phyloP scores from a whole-genome alignment of 345 rosid genomes.

The Dovyalis caffra region DNA sequence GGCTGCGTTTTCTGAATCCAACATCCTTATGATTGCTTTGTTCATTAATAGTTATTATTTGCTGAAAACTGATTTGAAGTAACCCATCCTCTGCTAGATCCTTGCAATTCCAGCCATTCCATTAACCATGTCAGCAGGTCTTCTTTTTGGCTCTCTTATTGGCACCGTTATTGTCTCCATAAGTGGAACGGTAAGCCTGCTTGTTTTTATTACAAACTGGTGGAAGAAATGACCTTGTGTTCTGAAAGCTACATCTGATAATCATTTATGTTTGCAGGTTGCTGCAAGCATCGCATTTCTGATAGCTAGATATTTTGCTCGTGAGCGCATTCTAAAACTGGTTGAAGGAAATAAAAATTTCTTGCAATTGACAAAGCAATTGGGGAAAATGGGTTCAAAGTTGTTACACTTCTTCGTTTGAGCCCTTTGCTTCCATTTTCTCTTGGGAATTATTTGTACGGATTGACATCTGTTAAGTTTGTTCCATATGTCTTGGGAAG shows the following conservation, averaged over 20 bases:
- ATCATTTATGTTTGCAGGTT: conserved; percentile 46
- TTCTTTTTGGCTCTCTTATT: conserved; percentile 79
- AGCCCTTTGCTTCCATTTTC: conserved; percentile 98
- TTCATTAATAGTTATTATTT: neutral
- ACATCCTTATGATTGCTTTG: neutral
- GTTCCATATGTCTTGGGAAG: conserved; percentile 88
- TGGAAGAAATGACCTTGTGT: neutral
- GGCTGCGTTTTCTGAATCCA: neutral
- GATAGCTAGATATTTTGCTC: conserved; percentile 95
- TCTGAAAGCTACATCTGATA: conserved; percentile 16
- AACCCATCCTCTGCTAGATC: conserved; percentile 42
- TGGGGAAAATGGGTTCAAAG: conserved; percentile 91
- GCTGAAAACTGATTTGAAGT: conserved; percentile 10
- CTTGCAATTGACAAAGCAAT: conserved; percentile 97
- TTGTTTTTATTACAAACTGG: neutral
- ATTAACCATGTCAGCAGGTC: conserved; percentile 97
- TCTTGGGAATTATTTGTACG: conserved; percentile 89
- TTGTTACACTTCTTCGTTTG: conserved; percentile 87
- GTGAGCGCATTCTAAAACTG: conserved; percentile 87
- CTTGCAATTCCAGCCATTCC: conserved; percentile 97
- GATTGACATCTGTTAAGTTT: conserved; percentile 92
- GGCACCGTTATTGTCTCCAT: conserved; percentile 97
- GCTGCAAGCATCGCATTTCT: conserved; percentile 93
- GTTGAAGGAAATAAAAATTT: conserved; percentile 95
- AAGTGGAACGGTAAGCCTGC: conserved; percentile 82